Evolutionary conservation across 1,284 basidiomycete genomes (phyloP), one percentile per base, ranked within the genome.

Genomic region (Phylloporus gajari): DNA sequence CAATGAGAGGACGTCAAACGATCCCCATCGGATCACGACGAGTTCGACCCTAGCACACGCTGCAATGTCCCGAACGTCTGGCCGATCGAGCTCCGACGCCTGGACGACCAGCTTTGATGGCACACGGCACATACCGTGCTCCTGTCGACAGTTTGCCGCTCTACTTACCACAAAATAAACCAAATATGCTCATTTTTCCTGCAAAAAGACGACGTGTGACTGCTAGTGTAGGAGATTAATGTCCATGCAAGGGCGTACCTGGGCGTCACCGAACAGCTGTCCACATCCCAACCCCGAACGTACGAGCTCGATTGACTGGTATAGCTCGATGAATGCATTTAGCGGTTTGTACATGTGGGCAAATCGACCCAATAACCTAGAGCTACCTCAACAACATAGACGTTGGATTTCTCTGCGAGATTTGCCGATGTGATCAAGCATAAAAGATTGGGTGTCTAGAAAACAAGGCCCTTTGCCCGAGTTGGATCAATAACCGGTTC

Each of bases 301-400:
- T 6, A 96, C 81, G 17, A 86, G 83, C 8, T 86, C 76, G 1
- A 96, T 82, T 8, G 97, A 95, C 38, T 88, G 84, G 79, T 93
- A 96, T 4, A 97, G 81, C 80, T 98, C 97, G 67, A 95, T 87
- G 80, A 97, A 98, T 0, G 93, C 95, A 44, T 94, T 91, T 5
- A 94, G 81, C 2, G 90, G 87, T 74, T 93, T 93, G 85, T 95
- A 95, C 83, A 94, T 85, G 64, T 93, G 90, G 7, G 94, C 91
- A 76, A 89, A 95, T 42, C 89, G 88, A 12, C 86, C 86, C 32
- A 96, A 78, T 2, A 98, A 86, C 88, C 86, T 17, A 97, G 79
- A 0, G 91, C 82, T 11, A 93, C 82, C 6, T 86, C 87, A 1
- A 97, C 83, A 12, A 94, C 82, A 77, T 95, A 88, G 2, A 90